phyloP scores from a whole-genome alignment of 192 early-diverging fungal genomes.

The Entomortierella beljakovae region DNA sequence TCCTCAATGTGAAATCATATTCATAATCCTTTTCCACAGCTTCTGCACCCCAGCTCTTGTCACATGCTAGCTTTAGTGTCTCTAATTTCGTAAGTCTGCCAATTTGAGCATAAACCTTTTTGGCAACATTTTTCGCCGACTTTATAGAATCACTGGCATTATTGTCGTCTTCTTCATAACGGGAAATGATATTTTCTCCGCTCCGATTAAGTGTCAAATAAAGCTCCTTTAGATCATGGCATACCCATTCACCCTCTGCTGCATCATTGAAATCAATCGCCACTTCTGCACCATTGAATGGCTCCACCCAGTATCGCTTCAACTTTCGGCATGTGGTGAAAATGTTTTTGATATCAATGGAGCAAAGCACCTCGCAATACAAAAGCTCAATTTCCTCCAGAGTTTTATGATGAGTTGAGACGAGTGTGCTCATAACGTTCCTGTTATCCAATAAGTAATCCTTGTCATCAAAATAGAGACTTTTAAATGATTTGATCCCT shows the following conservation, averaged over 20 bases:
- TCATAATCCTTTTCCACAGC: neutral
- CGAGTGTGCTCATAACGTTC: too few relatives aligned
- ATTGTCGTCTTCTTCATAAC: neutral
- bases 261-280: neutral
- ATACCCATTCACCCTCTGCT: neutral
- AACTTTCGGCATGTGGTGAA: neutral
- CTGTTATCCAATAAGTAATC: neutral
- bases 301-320: neutral
- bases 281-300: neutral
- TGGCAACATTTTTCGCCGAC: too few relatives aligned
- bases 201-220: neutral
- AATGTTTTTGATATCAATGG: neutral
- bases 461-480: neutral
- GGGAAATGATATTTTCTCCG: neutral
- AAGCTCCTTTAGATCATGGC: neutral
- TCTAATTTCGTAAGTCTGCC: neutral
- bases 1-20: neutral
- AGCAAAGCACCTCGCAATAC: neutral
- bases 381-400: neutral
- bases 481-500: neutral
- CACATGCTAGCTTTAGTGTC: neutral
- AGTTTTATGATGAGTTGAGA: neutral
- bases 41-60: neutral
- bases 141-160: too few relatives aligned
- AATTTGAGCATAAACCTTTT: neutral